Evolutionary conservation across 306 rosid genomes (phyloP).

Genomic region (Quercus agrifolia): DNA sequence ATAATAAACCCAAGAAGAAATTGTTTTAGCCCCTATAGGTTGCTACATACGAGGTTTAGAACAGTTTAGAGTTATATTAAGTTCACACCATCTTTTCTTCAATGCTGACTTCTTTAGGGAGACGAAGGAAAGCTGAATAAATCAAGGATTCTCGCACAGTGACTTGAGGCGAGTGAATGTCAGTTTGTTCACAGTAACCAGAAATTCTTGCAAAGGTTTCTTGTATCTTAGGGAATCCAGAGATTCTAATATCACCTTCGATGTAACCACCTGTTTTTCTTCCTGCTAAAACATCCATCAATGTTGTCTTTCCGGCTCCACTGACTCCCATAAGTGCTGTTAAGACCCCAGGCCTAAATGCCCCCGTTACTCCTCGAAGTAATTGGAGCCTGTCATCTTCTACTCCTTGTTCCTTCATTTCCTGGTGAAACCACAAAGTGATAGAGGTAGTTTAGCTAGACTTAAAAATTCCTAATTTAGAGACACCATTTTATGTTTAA

Average conservation of each 20-base stretch:
- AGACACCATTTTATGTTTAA: no score
- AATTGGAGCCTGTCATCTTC: constrained; percentile 76
- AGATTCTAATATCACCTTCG: constrained; percentile 86
- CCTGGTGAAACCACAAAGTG: constrained; percentile 40
- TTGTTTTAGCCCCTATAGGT: constrained; percentile 12
- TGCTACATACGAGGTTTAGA: background rate
- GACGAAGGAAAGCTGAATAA: constrained; percentile 95
- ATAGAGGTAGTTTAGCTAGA: background rate
- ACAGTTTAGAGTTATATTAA: constrained; percentile 1
- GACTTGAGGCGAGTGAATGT: constrained; percentile 99
- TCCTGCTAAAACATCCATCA: constrained; percentile 99
- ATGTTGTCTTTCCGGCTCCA: constrained; percentile 98
- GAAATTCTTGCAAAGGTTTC: constrained; percentile 97
- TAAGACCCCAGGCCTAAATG: constrained; percentile 92
- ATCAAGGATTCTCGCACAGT: constrained; percentile 80
- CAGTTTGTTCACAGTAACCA: constrained; percentile 97
- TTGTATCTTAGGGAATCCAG: constrained; percentile 93
- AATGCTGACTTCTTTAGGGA: constrained; percentile 76
- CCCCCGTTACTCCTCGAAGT: constrained; percentile 71
- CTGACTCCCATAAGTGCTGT: constrained; percentile 99
- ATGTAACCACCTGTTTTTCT: constrained; percentile 91
- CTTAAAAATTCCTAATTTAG: background rate
- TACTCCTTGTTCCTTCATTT: constrained; percentile 91
- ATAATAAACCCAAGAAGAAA: background rate
- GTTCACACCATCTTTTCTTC: constrained; percentile 70